Evolutionary conservation across 2,329 filamentous ascomycete species (phyloP).

Genomic region (Fusarium fujikuroi): DNA sequence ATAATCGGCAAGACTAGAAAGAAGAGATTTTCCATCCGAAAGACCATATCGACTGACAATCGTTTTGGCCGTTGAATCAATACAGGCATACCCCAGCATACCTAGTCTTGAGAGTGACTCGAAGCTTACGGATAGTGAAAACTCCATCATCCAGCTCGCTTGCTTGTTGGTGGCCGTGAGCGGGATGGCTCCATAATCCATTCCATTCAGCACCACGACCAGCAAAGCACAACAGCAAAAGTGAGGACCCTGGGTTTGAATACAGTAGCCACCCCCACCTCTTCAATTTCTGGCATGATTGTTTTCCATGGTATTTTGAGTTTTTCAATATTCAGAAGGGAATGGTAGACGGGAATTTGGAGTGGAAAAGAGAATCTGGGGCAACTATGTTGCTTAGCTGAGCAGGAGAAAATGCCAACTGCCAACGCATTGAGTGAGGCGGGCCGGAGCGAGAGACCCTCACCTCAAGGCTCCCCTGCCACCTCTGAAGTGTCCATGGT

Average conservation of each 20-base stretch:
- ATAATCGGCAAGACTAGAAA: slow-evolving; percentile 12
- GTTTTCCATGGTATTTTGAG: slow-evolving; percentile 6
- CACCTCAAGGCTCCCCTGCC: slow-evolving; percentile 31
- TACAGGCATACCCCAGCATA: slow-evolving; percentile 37
- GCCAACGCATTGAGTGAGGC: slow-evolving; percentile 28
- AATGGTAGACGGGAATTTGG: neutral
- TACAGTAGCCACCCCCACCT: slow-evolving; percentile 27
- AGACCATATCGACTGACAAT: slow-evolving; percentile 7
- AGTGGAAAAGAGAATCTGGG: slow-evolving; percentile 1
- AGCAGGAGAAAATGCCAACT: slow-evolving; percentile 10
- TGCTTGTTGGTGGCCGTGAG: slow-evolving; percentile 31
- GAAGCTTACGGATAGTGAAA: slow-evolving; percentile 21
- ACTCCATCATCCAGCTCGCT: slow-evolving; percentile 33
- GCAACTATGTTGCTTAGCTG: slow-evolving; percentile 5
- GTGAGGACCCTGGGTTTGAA: slow-evolving; percentile 17
- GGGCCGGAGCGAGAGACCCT: slow-evolving; percentile 31
- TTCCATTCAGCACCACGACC: slow-evolving; percentile 24
- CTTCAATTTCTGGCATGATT: slow-evolving; percentile 25
- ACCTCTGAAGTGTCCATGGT: slow-evolving; percentile 14
- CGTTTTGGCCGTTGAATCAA: slow-evolving; percentile 21
- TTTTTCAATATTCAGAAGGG: slow-evolving; percentile 1
- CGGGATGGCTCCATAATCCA: slow-evolving; percentile 30
- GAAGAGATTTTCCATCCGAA: slow-evolving; percentile 9
- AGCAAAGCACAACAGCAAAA: slow-evolving; percentile 32
- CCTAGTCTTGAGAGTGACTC: slow-evolving; percentile 3